A percentile compares a stretch with the other conserved stretches of the same genome.
These are phyloP conservation scores for Quercus suber DNA, from an alignment of 306 rosid species.

Conservation along the genomic window DNA sequence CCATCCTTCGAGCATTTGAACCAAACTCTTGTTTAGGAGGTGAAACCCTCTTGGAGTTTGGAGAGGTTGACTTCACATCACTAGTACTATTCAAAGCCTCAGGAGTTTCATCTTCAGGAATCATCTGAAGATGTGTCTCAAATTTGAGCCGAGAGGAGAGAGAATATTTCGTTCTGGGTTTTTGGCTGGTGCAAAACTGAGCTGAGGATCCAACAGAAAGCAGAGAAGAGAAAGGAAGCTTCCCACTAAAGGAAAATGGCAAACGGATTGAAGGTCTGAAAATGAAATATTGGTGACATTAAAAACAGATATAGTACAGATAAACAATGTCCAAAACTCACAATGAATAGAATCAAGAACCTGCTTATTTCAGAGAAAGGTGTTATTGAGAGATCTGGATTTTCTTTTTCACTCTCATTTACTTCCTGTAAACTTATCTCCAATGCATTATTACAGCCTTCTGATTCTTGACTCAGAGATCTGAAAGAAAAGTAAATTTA, in stretches of 20 bases:
- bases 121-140: slow-evolving; percentile 38
- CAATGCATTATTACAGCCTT: no score
- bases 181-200: slow-evolving; percentile 41
- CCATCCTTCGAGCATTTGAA: slow-evolving; percentile 46
- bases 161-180: slow-evolving; percentile 39
- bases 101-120: slow-evolving; percentile 55
- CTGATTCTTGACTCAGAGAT: no score
- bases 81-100: slow-evolving; percentile 44
- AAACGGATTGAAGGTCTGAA: slow-evolving; percentile 49
- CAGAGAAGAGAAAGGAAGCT: slow-evolving; percentile 59
- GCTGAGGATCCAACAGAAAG: slow-evolving; percentile 51
- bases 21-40: slow-evolving; percentile 57
- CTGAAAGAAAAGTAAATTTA: not conserved
- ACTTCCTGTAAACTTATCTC: not conserved
- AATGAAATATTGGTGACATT: slow-evolving; percentile 11
- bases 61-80: slow-evolving; percentile 64
- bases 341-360: slow-evolving; percentile 6
- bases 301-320: not conserved
- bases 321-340: not conserved
- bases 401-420: not conserved
- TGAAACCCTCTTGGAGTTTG: slow-evolving; percentile 76
- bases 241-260: slow-evolving; percentile 55
- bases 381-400: slow-evolving; percentile 4
- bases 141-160: slow-evolving; percentile 37
- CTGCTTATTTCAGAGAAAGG: slow-evolving; percentile 10